Conservation (phyloP, 163 green algal species). For the Smithsoniella earleae region DNA sequence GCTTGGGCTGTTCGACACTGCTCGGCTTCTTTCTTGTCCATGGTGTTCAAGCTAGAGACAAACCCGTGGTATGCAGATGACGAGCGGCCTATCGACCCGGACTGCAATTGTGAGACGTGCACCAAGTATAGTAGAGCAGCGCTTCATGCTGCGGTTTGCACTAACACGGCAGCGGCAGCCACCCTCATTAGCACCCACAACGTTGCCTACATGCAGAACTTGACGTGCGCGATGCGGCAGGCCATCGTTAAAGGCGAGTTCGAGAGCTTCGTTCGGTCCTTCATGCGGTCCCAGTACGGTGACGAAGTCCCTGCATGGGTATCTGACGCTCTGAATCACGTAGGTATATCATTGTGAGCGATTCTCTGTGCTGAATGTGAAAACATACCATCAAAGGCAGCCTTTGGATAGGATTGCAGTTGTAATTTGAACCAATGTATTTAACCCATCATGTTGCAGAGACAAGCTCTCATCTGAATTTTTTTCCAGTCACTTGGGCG, state of each 20-base stretch:
- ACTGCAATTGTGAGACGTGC: conserved; percentile 70
- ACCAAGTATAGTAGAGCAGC: conserved; percentile 65
- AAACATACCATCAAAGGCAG: no score
- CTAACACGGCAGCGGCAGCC: conserved; percentile 55
- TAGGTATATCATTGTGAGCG: background rate
- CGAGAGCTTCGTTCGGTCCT: background rate
- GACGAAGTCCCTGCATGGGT: conserved; percentile 8
- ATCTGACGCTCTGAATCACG: background rate
- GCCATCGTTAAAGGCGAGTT: conserved; percentile 46
- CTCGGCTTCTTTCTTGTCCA: background rate
- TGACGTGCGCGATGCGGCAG: conserved; percentile 55
- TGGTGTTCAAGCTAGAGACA: background rate
- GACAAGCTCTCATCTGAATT: no score
- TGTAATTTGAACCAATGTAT: no score
- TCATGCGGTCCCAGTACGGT: background rate
- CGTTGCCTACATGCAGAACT: conserved; percentile 73
- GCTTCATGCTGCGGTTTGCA: conserved; percentile 68
- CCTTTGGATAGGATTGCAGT: no score
- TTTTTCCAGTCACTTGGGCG: no score
- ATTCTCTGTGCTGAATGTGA: no score
- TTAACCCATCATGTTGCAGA: no score
- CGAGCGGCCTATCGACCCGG: conserved; percentile 53
- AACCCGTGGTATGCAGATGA: conserved; percentile 8
- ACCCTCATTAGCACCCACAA: conserved; percentile 83
- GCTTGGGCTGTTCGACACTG: conserved; percentile 11